phyloP scores from a whole-genome alignment of 208 protist species.

The Leishmania gerbilli region DNA sequence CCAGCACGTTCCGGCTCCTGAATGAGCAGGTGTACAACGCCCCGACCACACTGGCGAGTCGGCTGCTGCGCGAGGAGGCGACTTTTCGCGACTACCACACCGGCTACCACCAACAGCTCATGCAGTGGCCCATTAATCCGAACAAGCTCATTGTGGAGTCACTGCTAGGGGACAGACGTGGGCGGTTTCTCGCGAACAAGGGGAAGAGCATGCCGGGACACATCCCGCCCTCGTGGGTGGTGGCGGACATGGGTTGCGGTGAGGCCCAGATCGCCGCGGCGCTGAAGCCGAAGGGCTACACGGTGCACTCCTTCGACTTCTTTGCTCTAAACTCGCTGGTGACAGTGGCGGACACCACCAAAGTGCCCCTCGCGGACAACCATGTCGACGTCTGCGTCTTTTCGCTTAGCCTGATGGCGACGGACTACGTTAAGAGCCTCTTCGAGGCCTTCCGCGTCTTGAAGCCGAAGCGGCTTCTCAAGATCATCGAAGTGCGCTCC shows the following conservation, averaged over 20 bases:
- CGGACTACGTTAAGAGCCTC: conserved; percentile 93
- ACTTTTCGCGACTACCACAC: conserved; percentile 93
- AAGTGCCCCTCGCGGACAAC: conserved; percentile 78
- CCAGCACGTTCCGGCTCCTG: conserved; percentile 85
- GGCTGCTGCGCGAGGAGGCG: conserved; percentile 72
- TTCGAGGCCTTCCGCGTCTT: conserved; percentile 93
- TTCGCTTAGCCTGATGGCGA: conserved; percentile 95
- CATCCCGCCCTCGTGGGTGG: conserved; percentile 81
- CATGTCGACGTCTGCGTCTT: conserved; percentile 94
- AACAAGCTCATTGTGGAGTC: conserved; percentile 88
- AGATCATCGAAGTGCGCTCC: conserved; percentile 94
- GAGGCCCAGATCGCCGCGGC: conserved; percentile 90
- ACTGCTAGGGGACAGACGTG: conserved; percentile 75
- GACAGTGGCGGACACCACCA: conserved; percentile 89
- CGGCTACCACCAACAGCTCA: conserved; percentile 92
- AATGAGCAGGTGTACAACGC: conserved; percentile 92
- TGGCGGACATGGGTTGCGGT: conserved; percentile 96
- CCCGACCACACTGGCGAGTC: conserved; percentile 69
- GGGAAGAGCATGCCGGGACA: conserved; percentile 80
- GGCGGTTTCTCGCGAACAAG: conserved; percentile 79
- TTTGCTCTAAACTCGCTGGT: conserved; percentile 71
- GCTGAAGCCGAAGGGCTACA: conserved; percentile 81
- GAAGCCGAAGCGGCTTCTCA: conserved; percentile 85
- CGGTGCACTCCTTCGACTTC: conserved; percentile 96
- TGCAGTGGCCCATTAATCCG: conserved; percentile 94